Conservation (phyloP, 495 filamentous ascomycete species). For the Talaromyces stipitatus region DNA sequence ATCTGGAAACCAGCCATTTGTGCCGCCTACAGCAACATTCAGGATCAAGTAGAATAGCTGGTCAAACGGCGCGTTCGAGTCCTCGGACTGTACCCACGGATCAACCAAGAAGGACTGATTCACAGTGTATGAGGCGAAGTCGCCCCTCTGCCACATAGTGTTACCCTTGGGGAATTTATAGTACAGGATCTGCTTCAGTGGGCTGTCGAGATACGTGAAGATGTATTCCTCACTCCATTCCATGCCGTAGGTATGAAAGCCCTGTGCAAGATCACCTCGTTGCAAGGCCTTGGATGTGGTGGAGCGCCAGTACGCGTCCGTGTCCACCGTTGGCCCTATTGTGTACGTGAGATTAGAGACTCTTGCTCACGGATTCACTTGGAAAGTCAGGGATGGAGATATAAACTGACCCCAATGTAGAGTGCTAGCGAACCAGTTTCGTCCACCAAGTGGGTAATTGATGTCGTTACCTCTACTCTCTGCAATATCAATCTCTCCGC, state of each 20-base stretch:
- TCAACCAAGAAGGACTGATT: slow-evolving; percentile 62
- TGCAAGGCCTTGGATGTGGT: slow-evolving; percentile 44
- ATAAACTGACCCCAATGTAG: slow-evolving; percentile 62
- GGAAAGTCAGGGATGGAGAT: slow-evolving; percentile 22
- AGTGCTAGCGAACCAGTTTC: slow-evolving; percentile 73
- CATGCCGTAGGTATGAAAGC: slow-evolving; percentile 60
- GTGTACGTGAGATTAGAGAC: background rate
- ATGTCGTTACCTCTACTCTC: slow-evolving; percentile 76
- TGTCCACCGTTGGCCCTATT: slow-evolving; percentile 11
- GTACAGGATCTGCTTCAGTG: slow-evolving; percentile 73
- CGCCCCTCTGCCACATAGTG: slow-evolving; percentile 61
- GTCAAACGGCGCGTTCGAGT: slow-evolving; percentile 65
- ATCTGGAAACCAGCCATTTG: slow-evolving; percentile 80
- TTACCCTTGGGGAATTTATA: slow-evolving; percentile 54
- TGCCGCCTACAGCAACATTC: slow-evolving; percentile 73
- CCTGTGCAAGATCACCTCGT: slow-evolving; percentile 9
- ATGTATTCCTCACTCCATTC: slow-evolving; percentile 86
- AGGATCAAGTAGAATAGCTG: slow-evolving; percentile 74
- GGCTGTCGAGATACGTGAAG: slow-evolving; percentile 76
- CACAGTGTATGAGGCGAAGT: slow-evolving; percentile 56
- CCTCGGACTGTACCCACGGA: slow-evolving; percentile 55
- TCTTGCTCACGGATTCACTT: slow-evolving; percentile 22
- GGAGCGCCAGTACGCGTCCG: slow-evolving; percentile 68
- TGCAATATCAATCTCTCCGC: slow-evolving; percentile 76
- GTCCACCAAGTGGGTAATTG: slow-evolving; percentile 65